Evolutionary conservation across 768 basidiomycete species (phyloP).

Genomic region (Collybia sordida): DNA sequence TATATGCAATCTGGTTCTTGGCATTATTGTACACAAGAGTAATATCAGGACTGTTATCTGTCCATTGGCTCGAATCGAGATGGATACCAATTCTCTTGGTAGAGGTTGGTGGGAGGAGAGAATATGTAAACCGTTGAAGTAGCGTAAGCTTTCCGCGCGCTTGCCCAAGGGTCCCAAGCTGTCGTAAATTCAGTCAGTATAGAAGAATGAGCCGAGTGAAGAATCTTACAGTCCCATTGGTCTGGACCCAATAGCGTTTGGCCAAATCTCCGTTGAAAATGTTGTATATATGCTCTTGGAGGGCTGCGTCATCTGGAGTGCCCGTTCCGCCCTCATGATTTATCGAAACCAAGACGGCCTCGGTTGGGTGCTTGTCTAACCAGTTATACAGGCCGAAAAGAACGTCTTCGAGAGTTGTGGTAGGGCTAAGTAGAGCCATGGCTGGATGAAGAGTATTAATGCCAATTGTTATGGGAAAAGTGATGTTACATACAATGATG

Average conservation of each 20-base stretch:
- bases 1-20: conserved; percentile 38
- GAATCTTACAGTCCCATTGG: conserved; percentile 35
- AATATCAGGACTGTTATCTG: conserved; percentile 46
- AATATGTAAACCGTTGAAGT: conserved; percentile 46
- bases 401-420: conserved; percentile 48
- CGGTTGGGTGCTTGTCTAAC: conserved; percentile 50
- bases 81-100: conserved; percentile 44
- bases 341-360: conserved; percentile 49
- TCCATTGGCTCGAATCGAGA: conserved; percentile 42
- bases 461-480: not conserved
- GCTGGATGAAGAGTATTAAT: conserved; percentile 19
- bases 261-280: conserved; percentile 36
- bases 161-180: conserved; percentile 51
- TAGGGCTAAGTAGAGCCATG: conserved; percentile 40
- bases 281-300: conserved; percentile 41
- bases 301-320: conserved; percentile 38
- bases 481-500: conserved; percentile 38
- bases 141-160: conserved; percentile 52
- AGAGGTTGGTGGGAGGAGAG: conserved; percentile 35
- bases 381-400: conserved; percentile 51
- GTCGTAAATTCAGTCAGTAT: conserved; percentile 8
- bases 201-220: not conserved
- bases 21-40: conserved; percentile 41
- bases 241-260: conserved; percentile 47
- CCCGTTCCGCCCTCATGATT: conserved; percentile 49